phyloP scores from a whole-genome alignment of 495 filamentous ascomycete species.

The Podospora pseudopauciseta region DNA sequence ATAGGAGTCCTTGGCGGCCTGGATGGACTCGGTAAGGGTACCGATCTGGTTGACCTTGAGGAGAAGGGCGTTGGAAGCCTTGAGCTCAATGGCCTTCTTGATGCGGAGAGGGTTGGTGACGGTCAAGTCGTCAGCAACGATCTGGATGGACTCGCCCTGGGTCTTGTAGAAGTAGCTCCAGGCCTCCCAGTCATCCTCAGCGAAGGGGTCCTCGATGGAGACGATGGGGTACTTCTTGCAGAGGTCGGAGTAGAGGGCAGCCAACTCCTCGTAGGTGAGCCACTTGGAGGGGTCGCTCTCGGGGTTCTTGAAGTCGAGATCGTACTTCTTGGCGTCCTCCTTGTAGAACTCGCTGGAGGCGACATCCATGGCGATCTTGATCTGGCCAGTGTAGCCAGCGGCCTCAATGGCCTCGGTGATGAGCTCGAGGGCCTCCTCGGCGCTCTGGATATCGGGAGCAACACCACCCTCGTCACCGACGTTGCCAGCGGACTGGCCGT shows the following conservation, averaged over 20 bases:
- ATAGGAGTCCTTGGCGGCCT: constrained; percentile 99
- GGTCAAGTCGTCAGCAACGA: constrained; percentile 87
- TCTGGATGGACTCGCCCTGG: constrained; percentile 77
- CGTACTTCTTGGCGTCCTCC: constrained; percentile 95
- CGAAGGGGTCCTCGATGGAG: constrained; percentile 67
- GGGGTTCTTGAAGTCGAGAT: constrained; percentile 99
- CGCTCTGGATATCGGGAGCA: constrained; percentile 95
- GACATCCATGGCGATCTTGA: constrained; percentile 99
- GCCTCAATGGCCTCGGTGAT: constrained; percentile 92
- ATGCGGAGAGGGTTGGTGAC: constrained; percentile 99
- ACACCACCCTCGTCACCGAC: constrained; percentile 99
- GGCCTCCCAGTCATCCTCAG: constrained; percentile 84
- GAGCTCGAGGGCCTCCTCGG: constrained; percentile 94
- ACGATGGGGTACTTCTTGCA: constrained; percentile 97
- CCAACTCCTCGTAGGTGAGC: constrained; percentile 98
- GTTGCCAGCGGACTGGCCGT: constrained; percentile 97
- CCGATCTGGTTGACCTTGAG: constrained; percentile 99
- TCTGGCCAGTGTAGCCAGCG: constrained; percentile 89
- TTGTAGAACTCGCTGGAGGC: constrained; percentile 99
- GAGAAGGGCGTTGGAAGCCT: constrained; percentile 95
- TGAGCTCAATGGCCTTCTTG: constrained; percentile 99
- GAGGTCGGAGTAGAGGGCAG: constrained; percentile 85
- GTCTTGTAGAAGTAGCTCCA: constrained; percentile 99
- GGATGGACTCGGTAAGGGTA: constrained; percentile 96
- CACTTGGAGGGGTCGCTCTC: constrained; percentile 90